Conservation (phyloP, 1,284 basidiomycete species). For the Amylostereum areolatum region DNA sequence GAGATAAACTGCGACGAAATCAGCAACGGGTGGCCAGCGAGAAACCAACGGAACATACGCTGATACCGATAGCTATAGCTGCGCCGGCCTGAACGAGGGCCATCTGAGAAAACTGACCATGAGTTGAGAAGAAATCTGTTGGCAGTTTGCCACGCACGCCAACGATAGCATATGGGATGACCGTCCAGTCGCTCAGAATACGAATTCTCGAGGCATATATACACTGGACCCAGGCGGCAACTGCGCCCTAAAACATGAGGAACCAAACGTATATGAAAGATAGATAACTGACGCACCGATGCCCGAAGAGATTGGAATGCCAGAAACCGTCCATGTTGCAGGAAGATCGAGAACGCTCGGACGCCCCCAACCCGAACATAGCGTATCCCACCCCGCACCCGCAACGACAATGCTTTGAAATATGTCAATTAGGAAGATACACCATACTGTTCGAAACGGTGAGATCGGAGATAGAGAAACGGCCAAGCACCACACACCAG, state of each 20-base stretch:
- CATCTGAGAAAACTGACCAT: background rate
- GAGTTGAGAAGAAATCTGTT: background rate
- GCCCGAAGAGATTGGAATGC: no score
- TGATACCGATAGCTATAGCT: background rate
- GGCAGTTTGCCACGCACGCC: background rate
- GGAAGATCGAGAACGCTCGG: no score
- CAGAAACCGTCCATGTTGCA: no score
- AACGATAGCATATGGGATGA: background rate
- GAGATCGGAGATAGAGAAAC: no score
- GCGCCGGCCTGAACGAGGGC: background rate
- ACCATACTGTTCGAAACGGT: no score
- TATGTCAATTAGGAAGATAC: no score
- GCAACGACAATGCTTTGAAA: no score
- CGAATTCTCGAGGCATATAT: background rate
- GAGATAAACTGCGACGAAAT: background rate
- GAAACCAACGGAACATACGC: background rate
- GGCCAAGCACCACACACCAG: no score
- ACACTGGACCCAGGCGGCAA: background rate
- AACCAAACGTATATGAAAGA: no score
- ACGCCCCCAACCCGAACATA: no score
- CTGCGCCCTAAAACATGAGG: background rate
- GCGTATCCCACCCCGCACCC: no score
- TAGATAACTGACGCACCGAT: no score
- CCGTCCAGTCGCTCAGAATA: background rate
- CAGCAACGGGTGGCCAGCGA: background rate